Evolutionary conservation across 1,284 basidiomycete species (phyloP).

Genomic region (Microbotryum violaceum): DNA sequence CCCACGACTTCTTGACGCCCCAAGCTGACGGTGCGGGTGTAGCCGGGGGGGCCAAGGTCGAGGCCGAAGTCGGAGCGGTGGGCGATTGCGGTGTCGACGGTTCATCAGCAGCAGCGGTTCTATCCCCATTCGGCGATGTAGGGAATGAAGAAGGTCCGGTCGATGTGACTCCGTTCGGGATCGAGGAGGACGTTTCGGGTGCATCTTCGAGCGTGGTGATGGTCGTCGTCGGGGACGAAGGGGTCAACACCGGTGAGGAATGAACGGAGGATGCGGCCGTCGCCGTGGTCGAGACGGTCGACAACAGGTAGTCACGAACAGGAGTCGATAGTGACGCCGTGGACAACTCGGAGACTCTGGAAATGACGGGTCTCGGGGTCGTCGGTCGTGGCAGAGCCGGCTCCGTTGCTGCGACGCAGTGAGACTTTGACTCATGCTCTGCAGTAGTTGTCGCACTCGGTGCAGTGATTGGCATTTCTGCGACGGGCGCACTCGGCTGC

Average conservation of each 20-base stretch:
- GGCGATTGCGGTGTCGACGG: conserved; percentile 1
- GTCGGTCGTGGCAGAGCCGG: too few species aligned
- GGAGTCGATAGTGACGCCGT: too few species aligned
- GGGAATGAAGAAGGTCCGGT: neutral
- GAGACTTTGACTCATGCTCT: too few species aligned
- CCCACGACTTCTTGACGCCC: conserved; percentile 19
- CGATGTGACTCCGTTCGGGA: neutral
- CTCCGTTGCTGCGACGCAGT: too few species aligned
- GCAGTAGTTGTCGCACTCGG: too few species aligned
- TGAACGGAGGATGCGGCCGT: conserved; percentile 1
- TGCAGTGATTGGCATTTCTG: too few species aligned
- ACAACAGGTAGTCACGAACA: too few species aligned
- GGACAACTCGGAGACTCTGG: too few species aligned
- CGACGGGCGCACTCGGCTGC: too few species aligned
- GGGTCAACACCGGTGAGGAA: conserved; percentile 3
- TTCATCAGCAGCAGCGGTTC: neutral
- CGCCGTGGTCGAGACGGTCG: neutral
- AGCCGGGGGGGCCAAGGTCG: neutral
- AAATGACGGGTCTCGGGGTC: too few species aligned
- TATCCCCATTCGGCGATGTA: neutral
- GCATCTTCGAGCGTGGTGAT: neutral
- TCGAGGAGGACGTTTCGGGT: neutral
- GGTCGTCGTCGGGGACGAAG: conserved; percentile 1
- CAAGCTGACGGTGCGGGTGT: conserved; percentile 8
- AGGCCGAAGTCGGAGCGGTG: neutral